Base-by-base conservation (phyloP, 208 protist species). In the Acanthamoeba royreba region DNA sequence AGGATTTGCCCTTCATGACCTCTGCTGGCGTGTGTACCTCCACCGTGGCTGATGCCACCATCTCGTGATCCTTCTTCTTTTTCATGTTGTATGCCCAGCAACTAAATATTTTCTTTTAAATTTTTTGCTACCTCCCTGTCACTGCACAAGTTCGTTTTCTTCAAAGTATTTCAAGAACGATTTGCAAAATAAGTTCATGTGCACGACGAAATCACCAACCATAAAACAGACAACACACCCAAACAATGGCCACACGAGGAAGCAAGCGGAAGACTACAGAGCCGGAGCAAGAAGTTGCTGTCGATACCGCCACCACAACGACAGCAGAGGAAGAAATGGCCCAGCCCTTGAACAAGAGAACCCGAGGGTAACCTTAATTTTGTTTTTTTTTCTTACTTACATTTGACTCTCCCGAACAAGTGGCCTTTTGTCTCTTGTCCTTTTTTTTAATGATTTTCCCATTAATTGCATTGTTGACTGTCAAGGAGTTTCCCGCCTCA, bases 1-100 rank as follows among this genome's bases (percentile, higher is more conserved):
- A 66, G 52, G 53, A 66, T n/a, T 19, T 13, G 31, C 52, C 83
- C 40, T 90, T 90, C 53, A 90, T 69, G 83, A 90, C 83, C 33
- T 90, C 83, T 0, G 83, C 83, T 19, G 83, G 83, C 83, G 49
- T 45, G 49, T 90, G 83, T 35, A 69, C 83, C 49, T 90, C 83
- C 53, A 69, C 83, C 33, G 53, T 90, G 7, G 31, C 38, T n/a
- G 53, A 90, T 25, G 83, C 52, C 49, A 69, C 46, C 83, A 90
- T 90, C 83, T 69, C 52, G 46, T 88, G 17, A 88, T 1, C 69
- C 7, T 5, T 42, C 35, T 77, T 42, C 19, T 9, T 22, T 15
- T 66, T 66, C 55, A 28, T 66, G 2, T 5, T 66, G 7, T 28
- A 11, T 66, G 11, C 0, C 0, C 1, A 25, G 19, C 25, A 0